Percentiles rank a stretch among this genome's conserved stretches.
Conservation (phyloP, 306 rosid genomes). For the Vigna reflexopilosa region DNA sequence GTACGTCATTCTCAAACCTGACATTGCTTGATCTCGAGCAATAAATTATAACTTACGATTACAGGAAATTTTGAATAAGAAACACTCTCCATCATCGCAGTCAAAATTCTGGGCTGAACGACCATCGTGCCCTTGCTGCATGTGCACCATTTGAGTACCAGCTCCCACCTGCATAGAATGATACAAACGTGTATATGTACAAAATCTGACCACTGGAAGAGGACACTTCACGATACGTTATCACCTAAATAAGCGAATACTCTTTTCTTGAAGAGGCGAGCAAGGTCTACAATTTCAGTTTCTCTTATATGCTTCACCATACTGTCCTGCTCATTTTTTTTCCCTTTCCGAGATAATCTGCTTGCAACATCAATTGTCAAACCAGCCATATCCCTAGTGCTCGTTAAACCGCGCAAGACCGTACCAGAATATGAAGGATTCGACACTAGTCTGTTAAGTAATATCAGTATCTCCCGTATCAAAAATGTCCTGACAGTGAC, state of each 20-base stretch:
- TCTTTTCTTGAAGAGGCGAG: conserved; percentile 72
- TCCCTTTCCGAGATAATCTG: conserved; percentile 66
- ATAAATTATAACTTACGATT: neutral
- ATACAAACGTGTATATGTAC: conserved; percentile 33
- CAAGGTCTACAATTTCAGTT: conserved; percentile 75
- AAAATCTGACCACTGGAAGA: conserved; percentile 17
- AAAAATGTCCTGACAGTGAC: conserved; percentile 78
- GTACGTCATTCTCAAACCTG: neutral
- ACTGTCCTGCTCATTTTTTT: conserved; percentile 45
- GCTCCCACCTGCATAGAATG: conserved; percentile 27
- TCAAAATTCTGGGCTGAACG: conserved; percentile 27
- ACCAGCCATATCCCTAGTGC: conserved; percentile 74
- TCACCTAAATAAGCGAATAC: conserved; percentile 70
- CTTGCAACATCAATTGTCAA: conserved; percentile 70
- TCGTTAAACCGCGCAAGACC: conserved; percentile 59
- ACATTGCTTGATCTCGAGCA: neutral
- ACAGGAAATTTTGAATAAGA: neutral
- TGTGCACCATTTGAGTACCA: conserved; percentile 12
- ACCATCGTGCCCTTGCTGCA: conserved; percentile 25
- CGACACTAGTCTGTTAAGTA: conserved; percentile 85
- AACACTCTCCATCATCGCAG: neutral
- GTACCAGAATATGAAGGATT: conserved; percentile 65
- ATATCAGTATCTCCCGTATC: conserved; percentile 82
- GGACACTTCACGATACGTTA: conserved; percentile 35
- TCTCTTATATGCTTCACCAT: conserved; percentile 58